Evolutionary conservation across 1,139 yeast species (phyloP), one percentile per base, ranked within the genome.

Genomic region (Candida glucosophila): DNA sequence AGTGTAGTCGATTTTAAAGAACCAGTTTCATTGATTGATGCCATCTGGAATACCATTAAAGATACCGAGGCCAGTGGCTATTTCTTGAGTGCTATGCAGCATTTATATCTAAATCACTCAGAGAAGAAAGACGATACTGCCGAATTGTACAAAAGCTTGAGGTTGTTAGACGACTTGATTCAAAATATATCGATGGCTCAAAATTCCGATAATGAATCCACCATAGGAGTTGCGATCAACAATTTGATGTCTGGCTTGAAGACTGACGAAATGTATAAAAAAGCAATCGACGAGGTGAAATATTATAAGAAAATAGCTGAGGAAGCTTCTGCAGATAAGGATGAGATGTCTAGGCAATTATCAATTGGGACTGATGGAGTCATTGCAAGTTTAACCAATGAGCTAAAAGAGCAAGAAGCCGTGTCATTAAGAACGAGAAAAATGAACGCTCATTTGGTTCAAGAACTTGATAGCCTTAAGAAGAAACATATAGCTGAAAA

Each of bases 231-330:
- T 37, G 88, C 95, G 1, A 81, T 90, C 21, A 92, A 85, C 43
- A 65, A 79, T 34, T 63, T 90, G 29, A 67, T 75, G 34, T 75
- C 85, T 28, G 70, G 86, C n/a, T 67, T 88, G 50, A 78, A 78
- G 39, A 83, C 95, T 0, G 98, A 90, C 51, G 95, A 86, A 33
- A 81, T 80, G 50, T 95, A 95, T 12, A 64, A 81, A 29, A 67
- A 78, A 31, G 94, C 95, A 0, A 60, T 80, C 29, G 53, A 68
- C 23, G 96, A 88, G 37, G 77, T 79, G 11, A 76, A 77, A 36
- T 76, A 70, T 15, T 55, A 78, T 22, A 71, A 72, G 24, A 76
- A 73, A 40, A 63, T 68, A 22, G 81, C 83, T 0, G 93, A 81
- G 40, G 86, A 80, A 41, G 82, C 93, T 5, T 68, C 73, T 21